Conservation (phyloP, 768 basidiomycete genomes). For the Lyophyllum decastes region DNA sequence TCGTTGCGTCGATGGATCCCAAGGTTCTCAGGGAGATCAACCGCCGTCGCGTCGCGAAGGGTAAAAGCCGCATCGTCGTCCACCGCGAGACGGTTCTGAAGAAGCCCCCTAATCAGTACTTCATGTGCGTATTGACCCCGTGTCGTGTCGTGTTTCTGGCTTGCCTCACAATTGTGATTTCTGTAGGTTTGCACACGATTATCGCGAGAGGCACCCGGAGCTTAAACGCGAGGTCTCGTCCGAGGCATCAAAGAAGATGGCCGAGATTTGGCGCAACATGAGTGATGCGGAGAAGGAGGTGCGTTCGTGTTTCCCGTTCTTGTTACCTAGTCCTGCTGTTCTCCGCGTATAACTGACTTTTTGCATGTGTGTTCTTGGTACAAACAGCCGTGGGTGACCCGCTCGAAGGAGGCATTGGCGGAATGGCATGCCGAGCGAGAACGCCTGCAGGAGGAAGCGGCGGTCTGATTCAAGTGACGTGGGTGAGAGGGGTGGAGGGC, state of each 20-base stretch:
- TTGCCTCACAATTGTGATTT: no score
- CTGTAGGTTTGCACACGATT: neutral
- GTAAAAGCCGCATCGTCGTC: slow-evolving; percentile 20
- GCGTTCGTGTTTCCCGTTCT: neutral
- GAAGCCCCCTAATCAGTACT: neutral
- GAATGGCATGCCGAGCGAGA: no score
- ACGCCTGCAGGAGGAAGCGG: no score
- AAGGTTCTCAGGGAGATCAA: slow-evolving; percentile 31
- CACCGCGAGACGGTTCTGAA: neutral
- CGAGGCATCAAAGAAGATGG: slow-evolving; percentile 18
- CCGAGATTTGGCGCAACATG: slow-evolving; percentile 30
- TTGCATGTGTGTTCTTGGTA: no score
- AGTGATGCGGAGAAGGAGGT: slow-evolving; percentile 32
- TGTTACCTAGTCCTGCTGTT: no score
- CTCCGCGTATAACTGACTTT: no score
- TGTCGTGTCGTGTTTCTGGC: neutral
- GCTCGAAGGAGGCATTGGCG: no score
- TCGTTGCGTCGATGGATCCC: slow-evolving; percentile 21
- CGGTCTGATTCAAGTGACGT: no score
- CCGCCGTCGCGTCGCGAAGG: slow-evolving; percentile 25
- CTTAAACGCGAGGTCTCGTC: neutral
- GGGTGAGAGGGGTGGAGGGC: no score
- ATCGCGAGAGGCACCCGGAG: neutral
- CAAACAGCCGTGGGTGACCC: no score
- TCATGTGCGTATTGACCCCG: neutral